These are phyloP conservation scores for Filobasidium uniguttulatum DNA, from an alignment of 1,284 basidiomycete genomes.

Conservation along the genomic window DNA sequence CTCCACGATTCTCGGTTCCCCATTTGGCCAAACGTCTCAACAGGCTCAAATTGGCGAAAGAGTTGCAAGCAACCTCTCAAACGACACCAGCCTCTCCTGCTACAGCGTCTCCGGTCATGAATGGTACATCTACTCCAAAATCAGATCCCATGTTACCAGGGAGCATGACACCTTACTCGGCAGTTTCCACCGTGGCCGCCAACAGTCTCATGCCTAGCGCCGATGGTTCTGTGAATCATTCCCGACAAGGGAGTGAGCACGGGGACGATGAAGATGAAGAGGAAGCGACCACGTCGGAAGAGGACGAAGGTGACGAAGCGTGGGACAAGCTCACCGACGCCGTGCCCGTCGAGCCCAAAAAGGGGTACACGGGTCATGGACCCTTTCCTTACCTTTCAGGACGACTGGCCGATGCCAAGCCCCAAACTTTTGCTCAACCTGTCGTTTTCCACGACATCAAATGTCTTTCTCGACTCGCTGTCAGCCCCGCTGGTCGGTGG, in stretches of 20 bases:
- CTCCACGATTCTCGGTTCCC: conserved; percentile 30
- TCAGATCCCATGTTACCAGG: too few species aligned
- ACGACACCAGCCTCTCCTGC: too few species aligned
- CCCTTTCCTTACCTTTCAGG: conserved; percentile 34
- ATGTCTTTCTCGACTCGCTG: conserved; percentile 32
- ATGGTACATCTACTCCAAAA: too few species aligned
- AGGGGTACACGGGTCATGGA: conserved; percentile 34
- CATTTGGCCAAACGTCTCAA: conserved; percentile 11
- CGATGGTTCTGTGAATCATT: background rate
- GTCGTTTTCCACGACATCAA: conserved; percentile 39
- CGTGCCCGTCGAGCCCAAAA: conserved; percentile 17
- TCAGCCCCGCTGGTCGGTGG: conserved; percentile 26
- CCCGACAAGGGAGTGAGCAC: background rate
- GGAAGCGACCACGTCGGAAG: background rate
- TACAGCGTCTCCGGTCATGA: too few species aligned
- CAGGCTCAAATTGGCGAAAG: conserved; percentile 10
- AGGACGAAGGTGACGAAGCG: background rate
- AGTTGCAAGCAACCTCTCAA: too few species aligned
- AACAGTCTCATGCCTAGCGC: conserved; percentile 15
- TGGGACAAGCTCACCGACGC: conserved; percentile 6
- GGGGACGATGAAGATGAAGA: conserved; percentile 14
- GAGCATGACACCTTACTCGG: background rate
- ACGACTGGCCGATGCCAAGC: conserved; percentile 23
- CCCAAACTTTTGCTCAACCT: conserved; percentile 37
- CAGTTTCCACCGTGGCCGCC: conserved; percentile 9